Conservation (phyloP, 306 rosid genomes). For the Mimosa pudica region DNA sequence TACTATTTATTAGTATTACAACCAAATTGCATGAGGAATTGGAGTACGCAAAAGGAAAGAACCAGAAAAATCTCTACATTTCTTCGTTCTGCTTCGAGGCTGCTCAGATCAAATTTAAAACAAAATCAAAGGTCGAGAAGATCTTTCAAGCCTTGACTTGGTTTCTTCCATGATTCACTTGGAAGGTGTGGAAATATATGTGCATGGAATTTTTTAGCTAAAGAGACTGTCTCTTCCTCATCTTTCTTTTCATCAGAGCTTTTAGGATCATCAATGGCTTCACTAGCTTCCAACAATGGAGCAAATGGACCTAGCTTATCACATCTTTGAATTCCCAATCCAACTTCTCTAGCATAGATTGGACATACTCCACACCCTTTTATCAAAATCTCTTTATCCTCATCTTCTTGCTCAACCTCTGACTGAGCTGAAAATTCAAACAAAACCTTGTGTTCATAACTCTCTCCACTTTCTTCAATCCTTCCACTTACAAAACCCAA, state of each 20-base stretch:
- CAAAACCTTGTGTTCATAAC: not conserved
- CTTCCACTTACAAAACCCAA: not conserved
- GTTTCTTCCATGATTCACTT: not conserved
- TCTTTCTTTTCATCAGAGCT: not conserved
- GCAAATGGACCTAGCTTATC: not conserved
- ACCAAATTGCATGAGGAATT: not conserved
- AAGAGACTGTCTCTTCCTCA: not conserved
- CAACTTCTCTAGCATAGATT: slow-evolving; percentile 15
- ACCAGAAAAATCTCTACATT: not conserved
- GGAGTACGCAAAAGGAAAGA: not conserved
- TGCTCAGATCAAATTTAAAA: not conserved
- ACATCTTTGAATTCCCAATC: not conserved
- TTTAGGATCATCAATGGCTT: not conserved
- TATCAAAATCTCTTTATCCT: not conserved
- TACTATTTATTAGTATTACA: too few species aligned
- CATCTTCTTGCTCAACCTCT: slow-evolving; percentile 4
- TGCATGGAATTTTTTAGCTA: not conserved
- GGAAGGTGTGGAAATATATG: slow-evolving; percentile 4
- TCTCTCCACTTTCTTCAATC: not conserved
- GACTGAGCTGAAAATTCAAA: slow-evolving; percentile 33
- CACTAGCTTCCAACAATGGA: not conserved
- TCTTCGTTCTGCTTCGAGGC: not conserved
- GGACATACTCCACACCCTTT: slow-evolving; percentile 36
- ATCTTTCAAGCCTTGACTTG: slow-evolving; percentile 19
- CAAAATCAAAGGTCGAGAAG: not conserved